These are phyloP conservation scores for Penicillium paneum DNA, from an alignment of 2,329 filamentous ascomycete species.

Conservation along the genomic window DNA sequence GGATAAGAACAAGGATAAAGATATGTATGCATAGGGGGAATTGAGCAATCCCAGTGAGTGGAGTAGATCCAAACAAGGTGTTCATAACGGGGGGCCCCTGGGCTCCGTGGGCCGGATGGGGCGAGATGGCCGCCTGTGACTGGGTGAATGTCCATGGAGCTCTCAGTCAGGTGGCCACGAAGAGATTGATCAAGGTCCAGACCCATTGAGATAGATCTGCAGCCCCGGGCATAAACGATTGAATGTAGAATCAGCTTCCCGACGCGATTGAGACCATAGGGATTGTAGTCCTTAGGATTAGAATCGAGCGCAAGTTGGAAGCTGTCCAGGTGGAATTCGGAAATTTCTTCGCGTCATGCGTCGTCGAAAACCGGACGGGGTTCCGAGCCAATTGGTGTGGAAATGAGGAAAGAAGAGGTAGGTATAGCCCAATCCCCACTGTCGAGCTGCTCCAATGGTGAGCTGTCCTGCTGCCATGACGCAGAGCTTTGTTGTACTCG, in stretches of 20 bases:
- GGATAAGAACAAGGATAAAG: background rate
- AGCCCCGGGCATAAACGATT: background rate
- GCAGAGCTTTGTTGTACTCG: conserved; percentile 10
- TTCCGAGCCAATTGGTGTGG: conserved; percentile 30
- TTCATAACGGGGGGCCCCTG: background rate
- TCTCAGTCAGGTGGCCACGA: conserved; percentile 10
- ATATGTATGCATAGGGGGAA: background rate
- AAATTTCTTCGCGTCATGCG: conserved; percentile 34
- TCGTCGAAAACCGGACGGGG: conserved; percentile 19
- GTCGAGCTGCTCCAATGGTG: conserved; percentile 23
- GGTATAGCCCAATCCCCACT: conserved; percentile 17
- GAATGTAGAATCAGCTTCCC: conserved; percentile 1
- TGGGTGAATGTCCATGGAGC: conserved; percentile 1
- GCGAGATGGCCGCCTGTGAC: background rate
- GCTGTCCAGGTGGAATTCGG: background rate
- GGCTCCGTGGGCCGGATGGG: background rate
- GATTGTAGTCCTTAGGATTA: background rate
- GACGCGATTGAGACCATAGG: background rate
- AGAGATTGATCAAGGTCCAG: conserved; percentile 12
- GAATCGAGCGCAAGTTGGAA: background rate
- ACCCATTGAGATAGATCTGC: background rate
- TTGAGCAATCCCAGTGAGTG: conserved; percentile 2
- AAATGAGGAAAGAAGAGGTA: conserved; percentile 3
- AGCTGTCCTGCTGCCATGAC: conserved; percentile 17
- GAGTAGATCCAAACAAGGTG: conserved; percentile 8